Base-by-base conservation (phyloP, 2,329 filamentous ascomycete genomes). In the Paecilomyces variotii region DNA sequence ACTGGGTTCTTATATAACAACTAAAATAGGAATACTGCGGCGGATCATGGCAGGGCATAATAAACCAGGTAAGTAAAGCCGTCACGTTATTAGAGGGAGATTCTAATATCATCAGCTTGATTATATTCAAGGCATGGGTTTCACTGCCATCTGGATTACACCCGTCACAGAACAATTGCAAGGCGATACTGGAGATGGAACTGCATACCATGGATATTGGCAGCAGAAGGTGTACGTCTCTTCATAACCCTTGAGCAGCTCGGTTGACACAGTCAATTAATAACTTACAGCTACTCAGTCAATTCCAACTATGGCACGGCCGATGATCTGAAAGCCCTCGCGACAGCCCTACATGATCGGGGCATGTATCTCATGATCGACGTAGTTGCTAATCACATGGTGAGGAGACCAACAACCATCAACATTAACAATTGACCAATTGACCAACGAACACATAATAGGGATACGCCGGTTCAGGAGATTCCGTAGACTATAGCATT, bases 291-390 rank as follows among this genome's bases (percentile, higher is more conserved):
- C 32, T 80, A 81, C 63, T 64, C 72, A 12, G 69, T 88, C 57
- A 87, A 89, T 65, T 61, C 77, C 2, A 77, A 84, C 59, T 85
- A 83, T 61, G 86, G 87, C 30, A 82, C 82, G 0, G 76, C 77
- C 3, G 75, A 81, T 12, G 86, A 89, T 63, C 75, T 89, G 58
- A 79, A 80, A 62, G 78, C 76, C 3, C 77, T 89, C 5, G 77
- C 84, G 1, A 70, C 73, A 25, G 83, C 80, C 1, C 70, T 85
- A 1, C 84, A 87, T 64, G 68, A 71, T 19, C 76, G 82, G 3
- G 78, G 72, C 14, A 86, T 85, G 82, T 83, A 83, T 63, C 71
- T 86, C 39, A 86, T 86, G 83, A 75, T 86, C 2, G 83, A 86
- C 60, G 73, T 85, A 0, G 82, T 85, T 2, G 77, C 79, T 6